Evolutionary conservation across 768 basidiomycete genomes (phyloP).

Genomic region (Collybia sp.): DNA sequence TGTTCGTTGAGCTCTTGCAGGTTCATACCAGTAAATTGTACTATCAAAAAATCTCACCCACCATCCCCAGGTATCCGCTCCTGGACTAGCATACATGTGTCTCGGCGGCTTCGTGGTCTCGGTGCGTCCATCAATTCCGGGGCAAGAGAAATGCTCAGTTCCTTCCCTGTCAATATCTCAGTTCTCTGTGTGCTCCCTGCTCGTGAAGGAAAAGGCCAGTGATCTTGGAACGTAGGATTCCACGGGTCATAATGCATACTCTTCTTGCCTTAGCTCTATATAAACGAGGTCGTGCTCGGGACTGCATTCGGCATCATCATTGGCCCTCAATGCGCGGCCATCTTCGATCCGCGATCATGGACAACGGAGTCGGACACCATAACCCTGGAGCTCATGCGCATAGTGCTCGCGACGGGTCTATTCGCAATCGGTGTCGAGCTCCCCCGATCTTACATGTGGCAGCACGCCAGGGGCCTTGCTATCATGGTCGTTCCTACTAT

Average conservation of each 20-base stretch:
- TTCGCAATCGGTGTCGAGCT: conserved; percentile 96
- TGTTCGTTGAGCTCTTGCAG: too few relatives aligned
- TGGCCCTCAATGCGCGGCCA: conserved; percentile 66
- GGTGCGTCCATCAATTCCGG: conserved; percentile 17
- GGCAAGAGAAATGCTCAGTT: neutral
- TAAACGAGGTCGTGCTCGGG: conserved; percentile 93
- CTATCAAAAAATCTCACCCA: too few relatives aligned
- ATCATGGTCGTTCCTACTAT: conserved; percentile 79
- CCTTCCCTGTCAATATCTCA: conserved; percentile 18
- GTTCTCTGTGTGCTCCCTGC: conserved; percentile 84
- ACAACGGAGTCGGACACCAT: conserved; percentile 14
- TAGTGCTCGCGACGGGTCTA: conserved; percentile 87
- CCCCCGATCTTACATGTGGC: conserved; percentile 76
- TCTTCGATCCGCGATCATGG: conserved; percentile 82
- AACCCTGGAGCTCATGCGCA: conserved; percentile 67
- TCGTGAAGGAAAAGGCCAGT: conserved; percentile 76
- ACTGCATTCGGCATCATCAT: conserved; percentile 63
- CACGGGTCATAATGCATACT: too few relatives aligned
- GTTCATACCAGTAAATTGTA: too few relatives aligned
- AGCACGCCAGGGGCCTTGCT: conserved; percentile 68
- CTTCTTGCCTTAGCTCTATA: conserved; percentile 50
- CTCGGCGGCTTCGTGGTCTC: conserved; percentile 52
- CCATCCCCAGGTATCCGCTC: conserved; percentile 41
- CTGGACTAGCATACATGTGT: conserved; percentile 55
- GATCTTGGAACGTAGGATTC: neutral